Evolutionary conservation across 208 protist genomes (phyloP).

Genomic region (Trypanosoma avium): DNA sequence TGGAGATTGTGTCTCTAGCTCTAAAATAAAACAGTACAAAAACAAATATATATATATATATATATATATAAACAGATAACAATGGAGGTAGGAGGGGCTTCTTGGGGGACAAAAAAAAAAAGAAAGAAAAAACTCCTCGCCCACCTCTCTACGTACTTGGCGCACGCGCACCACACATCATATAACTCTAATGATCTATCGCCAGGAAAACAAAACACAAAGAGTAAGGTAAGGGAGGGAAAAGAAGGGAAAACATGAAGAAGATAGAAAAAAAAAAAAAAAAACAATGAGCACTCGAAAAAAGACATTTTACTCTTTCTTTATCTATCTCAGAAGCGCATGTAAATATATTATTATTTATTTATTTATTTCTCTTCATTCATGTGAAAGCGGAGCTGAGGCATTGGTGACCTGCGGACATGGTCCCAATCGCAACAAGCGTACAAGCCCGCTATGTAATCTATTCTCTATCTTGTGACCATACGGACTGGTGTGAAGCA

Average conservation of each 20-base stretch:
- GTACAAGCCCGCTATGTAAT: conserved; percentile 31
- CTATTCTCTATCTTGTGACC: conserved; percentile 75
- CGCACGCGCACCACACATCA: background rate
- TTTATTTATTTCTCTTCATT: conserved; percentile 8
- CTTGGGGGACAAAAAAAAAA: conserved; percentile 14
- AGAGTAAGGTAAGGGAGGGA: too few relatives aligned
- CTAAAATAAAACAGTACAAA: too few relatives aligned
- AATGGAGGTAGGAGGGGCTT: conserved; percentile 12
- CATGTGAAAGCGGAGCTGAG: background rate
- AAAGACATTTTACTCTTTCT: background rate
- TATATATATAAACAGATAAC: too few relatives aligned
- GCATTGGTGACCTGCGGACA: background rate
- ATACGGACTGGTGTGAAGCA: conserved; percentile 68
- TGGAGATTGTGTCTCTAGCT: too few relatives aligned
- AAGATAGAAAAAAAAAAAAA: too few relatives aligned
- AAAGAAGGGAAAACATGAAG: background rate
- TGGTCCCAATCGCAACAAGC: background rate
- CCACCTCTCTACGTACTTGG: background rate
- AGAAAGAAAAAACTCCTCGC: conserved; percentile 20
- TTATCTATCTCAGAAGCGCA: background rate
- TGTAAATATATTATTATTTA: background rate
- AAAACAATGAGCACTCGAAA: too few relatives aligned
- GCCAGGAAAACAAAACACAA: background rate
- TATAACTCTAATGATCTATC: background rate
- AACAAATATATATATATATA: too few relatives aligned